Conservation (phyloP, 2,329 filamentous ascomycete genomes). For the Pestalotiopsis sp. region DNA sequence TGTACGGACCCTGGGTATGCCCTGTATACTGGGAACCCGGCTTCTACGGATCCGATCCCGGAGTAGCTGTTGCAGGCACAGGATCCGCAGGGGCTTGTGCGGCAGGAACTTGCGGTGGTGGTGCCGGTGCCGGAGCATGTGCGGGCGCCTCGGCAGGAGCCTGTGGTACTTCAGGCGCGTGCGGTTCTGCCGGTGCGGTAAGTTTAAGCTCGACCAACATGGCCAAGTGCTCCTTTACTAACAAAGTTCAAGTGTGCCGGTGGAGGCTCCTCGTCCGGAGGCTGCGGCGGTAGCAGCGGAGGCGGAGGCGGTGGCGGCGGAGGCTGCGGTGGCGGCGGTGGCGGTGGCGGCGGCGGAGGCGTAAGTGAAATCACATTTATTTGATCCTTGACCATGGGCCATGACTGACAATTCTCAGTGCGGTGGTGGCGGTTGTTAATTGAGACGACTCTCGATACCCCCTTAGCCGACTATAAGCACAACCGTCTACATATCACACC, state of each 20-base stretch:
- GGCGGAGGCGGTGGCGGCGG: constrained; percentile 28
- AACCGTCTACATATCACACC: no score
- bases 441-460: no score
- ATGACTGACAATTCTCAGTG: constrained; percentile 17
- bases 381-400: neutral
- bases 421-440: no score
- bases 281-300: constrained; percentile 28
- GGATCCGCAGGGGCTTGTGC: constrained; percentile 45
- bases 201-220: constrained; percentile 14
- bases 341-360: constrained; percentile 17
- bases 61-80: constrained; percentile 32
- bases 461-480: no score
- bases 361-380: constrained; percentile 14
- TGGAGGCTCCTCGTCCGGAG: constrained; percentile 25
- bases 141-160: constrained; percentile 31
- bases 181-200: constrained; percentile 22
- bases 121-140: constrained; percentile 37
- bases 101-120: constrained; percentile 49
- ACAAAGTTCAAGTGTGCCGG: constrained; percentile 38
- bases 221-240: neutral
- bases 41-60: constrained; percentile 49
- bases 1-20: constrained; percentile 50
- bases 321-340: constrained; percentile 15
- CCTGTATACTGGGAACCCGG: constrained; percentile 44
- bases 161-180: constrained; percentile 36